A percentile compares a stretch with the other conserved stretches of the same genome.
phyloP scores from a whole-genome alignment of 176 grass and related monocot species.

The Carex scoparia region DNA sequence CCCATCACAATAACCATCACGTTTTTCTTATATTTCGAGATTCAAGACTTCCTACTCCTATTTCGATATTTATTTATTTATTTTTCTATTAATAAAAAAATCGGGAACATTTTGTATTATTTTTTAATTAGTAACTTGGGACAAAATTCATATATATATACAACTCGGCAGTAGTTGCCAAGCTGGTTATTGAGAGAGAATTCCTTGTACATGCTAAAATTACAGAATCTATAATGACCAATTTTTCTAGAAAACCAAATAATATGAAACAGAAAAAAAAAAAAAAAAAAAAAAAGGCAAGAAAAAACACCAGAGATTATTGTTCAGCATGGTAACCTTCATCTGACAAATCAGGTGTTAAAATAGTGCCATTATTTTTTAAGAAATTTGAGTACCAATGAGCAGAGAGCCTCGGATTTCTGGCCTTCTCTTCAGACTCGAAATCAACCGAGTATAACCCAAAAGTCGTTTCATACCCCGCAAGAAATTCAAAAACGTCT shows the following conservation, averaged over 20 bases:
- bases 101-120: too few relatives aligned
- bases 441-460: constrained; percentile 50
- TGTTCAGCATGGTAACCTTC: background rate
- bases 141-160: too few relatives aligned
- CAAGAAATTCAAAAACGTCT: constrained; percentile 45
- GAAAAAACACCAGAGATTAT: background rate
- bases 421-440: constrained; percentile 11
- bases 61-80: too few relatives aligned
- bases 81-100: too few relatives aligned
- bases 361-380: constrained; percentile 30
- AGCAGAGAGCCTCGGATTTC: constrained; percentile 40
- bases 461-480: constrained; percentile 29
- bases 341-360: background rate
- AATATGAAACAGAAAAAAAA: background rate
- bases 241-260: background rate
- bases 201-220: too few relatives aligned
- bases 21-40: too few relatives aligned
- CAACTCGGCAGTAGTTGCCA: too few relatives aligned
- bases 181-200: too few relatives aligned
- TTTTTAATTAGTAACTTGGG: too few relatives aligned
- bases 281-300: background rate
- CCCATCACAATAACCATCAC: too few relatives aligned
- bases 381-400: constrained; percentile 50
- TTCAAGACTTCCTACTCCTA: too few relatives aligned
- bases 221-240: too few relatives aligned